Evolutionary conservation across 2,329 filamentous ascomycete species (phyloP), one percentile per base, ranked within the genome.

Genomic region (Diaporthe citriasiana): DNA sequence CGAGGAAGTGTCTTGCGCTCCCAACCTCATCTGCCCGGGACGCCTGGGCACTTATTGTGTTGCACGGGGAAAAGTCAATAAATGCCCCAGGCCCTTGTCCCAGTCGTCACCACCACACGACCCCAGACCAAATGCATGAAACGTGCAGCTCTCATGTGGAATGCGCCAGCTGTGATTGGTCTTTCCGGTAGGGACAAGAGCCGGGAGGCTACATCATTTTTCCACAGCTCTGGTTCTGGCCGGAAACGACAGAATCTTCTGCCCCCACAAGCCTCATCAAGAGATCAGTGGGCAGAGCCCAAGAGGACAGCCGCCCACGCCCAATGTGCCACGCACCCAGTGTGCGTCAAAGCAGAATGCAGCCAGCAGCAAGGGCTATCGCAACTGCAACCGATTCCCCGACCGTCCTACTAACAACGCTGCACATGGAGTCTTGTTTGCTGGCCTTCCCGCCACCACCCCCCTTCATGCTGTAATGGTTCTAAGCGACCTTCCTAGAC

Each of bases 201-300:
- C 70, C 70, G 53, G 70, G 56, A 63, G 70, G 70, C 70, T 71
- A 68, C 63, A 53, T 40, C 63, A 68, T 33, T 68, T 68, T 68
- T 40, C 70, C 70, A 71, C 47, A 65, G 70, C 57, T 63, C 47
- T 71, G 70, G 70, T 71, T 50, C 56, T 71, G 59, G 50, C 66
- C 66, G 51, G 25, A 50, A 53, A 45, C 63, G 63, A 68, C 63
- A 68, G 38, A 68, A 40, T 68, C 63, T 53, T 53, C 33, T 68
- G 63, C 63, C 63, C 63, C 63, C 45, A 68, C 47, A n/a, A 51
- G 63, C 63, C 33, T 68, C 63, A 53, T 53, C 47, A 50, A 51
- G 22, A 40, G 15, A 38, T 53, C 22, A 25, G 45, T 19, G 33
- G 63, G 47, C 33, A 38, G 22, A 53, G 45, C 45, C 22, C 30